Evolutionary conservation across 805 yeast genomes (phyloP).

Genomic region (Monosporozyma aerobia): DNA sequence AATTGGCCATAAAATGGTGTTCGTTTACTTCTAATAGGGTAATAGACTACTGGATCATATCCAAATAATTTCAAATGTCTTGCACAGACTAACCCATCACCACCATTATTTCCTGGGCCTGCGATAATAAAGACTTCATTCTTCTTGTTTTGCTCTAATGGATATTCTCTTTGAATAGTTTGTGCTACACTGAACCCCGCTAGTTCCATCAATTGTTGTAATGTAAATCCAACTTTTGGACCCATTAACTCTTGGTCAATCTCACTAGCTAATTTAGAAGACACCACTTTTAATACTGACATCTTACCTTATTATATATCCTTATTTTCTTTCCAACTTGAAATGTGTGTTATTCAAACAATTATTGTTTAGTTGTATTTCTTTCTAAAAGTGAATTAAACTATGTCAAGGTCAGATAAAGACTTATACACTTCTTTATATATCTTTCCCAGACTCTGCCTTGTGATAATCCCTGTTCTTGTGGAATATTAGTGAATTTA

Average conservation of each 20-base stretch:
- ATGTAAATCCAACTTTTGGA: slow-evolving; percentile 39
- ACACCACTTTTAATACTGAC: slow-evolving; percentile 13
- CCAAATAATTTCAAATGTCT: slow-evolving; percentile 80
- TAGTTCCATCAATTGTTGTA: slow-evolving; percentile 63
- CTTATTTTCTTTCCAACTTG: not conserved
- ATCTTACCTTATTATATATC: not conserved
- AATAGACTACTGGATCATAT: slow-evolving; percentile 64
- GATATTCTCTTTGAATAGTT: slow-evolving; percentile 61
- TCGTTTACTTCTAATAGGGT: slow-evolving; percentile 60
- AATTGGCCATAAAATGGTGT: slow-evolving; percentile 49
- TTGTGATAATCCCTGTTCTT: not conserved
- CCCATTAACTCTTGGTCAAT: slow-evolving; percentile 86
- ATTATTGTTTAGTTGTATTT: not conserved
- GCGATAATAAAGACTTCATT: slow-evolving; percentile 58
- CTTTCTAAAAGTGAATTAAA: not conserved
- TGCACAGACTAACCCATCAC: slow-evolving; percentile 95
- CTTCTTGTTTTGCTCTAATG: slow-evolving; percentile 32
- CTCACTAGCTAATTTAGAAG: slow-evolving; percentile 54
- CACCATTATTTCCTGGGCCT: slow-evolving; percentile 96
- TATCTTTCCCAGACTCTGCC: too few relatives aligned
- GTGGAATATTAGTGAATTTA: not conserved
- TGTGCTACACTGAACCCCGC: slow-evolving; percentile 95
- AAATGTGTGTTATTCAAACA: too few relatives aligned
- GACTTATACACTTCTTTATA: too few relatives aligned
- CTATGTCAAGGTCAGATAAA: not conserved